Percentiles rank a stretch among this genome's conserved stretches.
These are phyloP conservation scores for Botryotinia globosa DNA, from an alignment of 2,329 filamentous ascomycete species.

Conservation along the genomic window DNA sequence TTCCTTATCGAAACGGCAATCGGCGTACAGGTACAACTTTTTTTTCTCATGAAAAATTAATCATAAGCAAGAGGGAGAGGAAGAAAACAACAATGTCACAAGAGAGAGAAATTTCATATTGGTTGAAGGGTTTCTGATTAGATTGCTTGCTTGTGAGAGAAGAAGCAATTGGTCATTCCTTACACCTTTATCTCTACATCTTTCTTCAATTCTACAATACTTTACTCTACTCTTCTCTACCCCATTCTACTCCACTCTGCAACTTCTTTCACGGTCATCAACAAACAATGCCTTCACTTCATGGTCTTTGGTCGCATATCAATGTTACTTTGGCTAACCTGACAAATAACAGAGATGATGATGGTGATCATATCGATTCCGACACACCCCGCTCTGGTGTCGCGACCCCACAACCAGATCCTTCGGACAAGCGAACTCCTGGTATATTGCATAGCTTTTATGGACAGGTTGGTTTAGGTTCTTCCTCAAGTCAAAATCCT, in stretches of 20 bases:
- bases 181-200: background rate
- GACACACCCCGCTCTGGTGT: slow-evolving; percentile 87
- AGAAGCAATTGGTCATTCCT: background rate
- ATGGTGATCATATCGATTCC: slow-evolving; percentile 73
- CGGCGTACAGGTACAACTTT: slow-evolving; percentile 23
- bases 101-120: slow-evolving; percentile 4
- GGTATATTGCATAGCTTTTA: slow-evolving; percentile 96
- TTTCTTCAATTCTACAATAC: background rate
- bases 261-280: background rate
- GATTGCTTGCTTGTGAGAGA: background rate
- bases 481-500: slow-evolving; percentile 47
- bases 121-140: background rate
- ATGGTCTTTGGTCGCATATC: slow-evolving; percentile 20
- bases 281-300: slow-evolving; percentile 10
- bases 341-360: slow-evolving; percentile 53
- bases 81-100: slow-evolving; percentile 9
- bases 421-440: slow-evolving; percentile 89
- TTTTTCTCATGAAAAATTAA: slow-evolving; percentile 13
- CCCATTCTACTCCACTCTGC: background rate
- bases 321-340: slow-evolving; percentile 34
- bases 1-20: slow-evolving; percentile 35
- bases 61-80: slow-evolving; percentile 13
- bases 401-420: slow-evolving; percentile 89
- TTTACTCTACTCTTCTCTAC: background rate
- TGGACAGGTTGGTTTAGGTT: slow-evolving; percentile 95